Conservation (phyloP, 352 stramenopile species). For the Pythium brachiatum region DNA sequence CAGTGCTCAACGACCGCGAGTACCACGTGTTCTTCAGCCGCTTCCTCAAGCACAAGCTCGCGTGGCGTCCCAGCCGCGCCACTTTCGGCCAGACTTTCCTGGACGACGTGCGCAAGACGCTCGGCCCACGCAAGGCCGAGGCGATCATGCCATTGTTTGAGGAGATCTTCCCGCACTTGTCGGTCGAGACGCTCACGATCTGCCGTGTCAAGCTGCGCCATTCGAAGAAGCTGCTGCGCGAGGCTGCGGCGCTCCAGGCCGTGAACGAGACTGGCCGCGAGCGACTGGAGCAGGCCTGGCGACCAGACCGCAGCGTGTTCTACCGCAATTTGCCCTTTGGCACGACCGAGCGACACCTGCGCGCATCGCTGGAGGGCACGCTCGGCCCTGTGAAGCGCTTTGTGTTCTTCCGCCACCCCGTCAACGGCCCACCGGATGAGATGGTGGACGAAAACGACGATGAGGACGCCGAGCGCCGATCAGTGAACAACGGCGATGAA, state of each 20-base stretch:
- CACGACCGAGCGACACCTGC: constrained; percentile 65
- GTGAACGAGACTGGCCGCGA: constrained; percentile 42
- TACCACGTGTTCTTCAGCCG: constrained; percentile 88
- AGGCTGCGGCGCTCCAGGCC: constrained; percentile 40
- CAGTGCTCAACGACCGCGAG: constrained; percentile 76
- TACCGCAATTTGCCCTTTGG: constrained; percentile 76
- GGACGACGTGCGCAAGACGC: constrained; percentile 62
- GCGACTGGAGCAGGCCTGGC: constrained; percentile 45
- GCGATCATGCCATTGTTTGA: constrained; percentile 81
- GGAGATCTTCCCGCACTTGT: constrained; percentile 72
- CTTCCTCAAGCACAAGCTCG: constrained; percentile 86
- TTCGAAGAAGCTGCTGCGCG: constrained; percentile 60
- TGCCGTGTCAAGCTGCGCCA: constrained; percentile 78
- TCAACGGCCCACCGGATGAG: constrained; percentile 56
- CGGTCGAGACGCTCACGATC: constrained; percentile 84
- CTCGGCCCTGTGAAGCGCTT: constrained; percentile 69
- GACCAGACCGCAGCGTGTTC: constrained; percentile 59
- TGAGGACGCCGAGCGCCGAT: constrained; percentile 7
- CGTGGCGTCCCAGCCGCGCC: constrained; percentile 71
- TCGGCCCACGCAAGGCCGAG: constrained; percentile 51
- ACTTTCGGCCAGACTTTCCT: constrained; percentile 83
- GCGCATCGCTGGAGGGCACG: constrained; percentile 56
- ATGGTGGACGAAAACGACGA: constrained; percentile 29
- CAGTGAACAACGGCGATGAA: background rate
- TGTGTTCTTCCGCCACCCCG: constrained; percentile 64